Conservation (phyloP, 2,329 filamentous ascomycete genomes). For the Parascedosporium putredinis region DNA sequence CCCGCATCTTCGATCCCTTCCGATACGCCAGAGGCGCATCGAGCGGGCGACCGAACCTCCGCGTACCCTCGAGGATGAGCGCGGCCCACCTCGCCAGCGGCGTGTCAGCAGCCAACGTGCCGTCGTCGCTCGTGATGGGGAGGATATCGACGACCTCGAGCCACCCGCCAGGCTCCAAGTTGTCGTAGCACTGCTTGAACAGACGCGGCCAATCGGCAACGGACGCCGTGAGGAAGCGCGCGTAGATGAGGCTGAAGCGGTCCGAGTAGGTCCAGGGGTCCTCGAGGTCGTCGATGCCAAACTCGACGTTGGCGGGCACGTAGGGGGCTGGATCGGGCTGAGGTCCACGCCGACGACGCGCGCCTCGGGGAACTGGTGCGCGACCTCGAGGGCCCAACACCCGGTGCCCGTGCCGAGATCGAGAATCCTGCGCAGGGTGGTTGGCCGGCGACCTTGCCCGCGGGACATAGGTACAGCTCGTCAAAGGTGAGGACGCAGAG, state of each 20-base stretch:
- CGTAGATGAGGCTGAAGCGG: slow-evolving; percentile 24
- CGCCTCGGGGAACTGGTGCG: slow-evolving; percentile 30
- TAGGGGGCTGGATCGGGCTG: slow-evolving; percentile 46
- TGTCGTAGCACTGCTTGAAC: slow-evolving; percentile 6
- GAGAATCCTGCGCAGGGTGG: slow-evolving; percentile 38
- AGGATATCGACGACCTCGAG: not conserved
- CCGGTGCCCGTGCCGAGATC: slow-evolving; percentile 51
- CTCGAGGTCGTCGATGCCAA: slow-evolving; percentile 56
- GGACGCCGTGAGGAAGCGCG: slow-evolving; percentile 15
- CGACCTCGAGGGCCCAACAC: slow-evolving; percentile 50
- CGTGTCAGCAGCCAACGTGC: not conserved
- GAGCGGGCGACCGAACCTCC: slow-evolving; percentile 23
- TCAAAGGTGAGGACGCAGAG: slow-evolving; percentile 21
- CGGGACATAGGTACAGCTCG: slow-evolving; percentile 41
- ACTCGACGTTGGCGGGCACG: slow-evolving; percentile 52
- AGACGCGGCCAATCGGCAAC: slow-evolving; percentile 22
- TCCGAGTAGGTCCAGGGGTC: slow-evolving; percentile 29
- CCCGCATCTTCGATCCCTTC: not conserved
- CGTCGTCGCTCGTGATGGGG: not conserved
- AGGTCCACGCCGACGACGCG: slow-evolving; percentile 40
- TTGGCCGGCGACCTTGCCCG: slow-evolving; percentile 31
- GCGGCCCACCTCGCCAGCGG: not conserved
- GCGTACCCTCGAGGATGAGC: not conserved
- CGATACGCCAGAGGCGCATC: slow-evolving; percentile 21
- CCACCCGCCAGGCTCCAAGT: slow-evolving; percentile 24